Evolutionary conservation across 2,329 filamentous ascomycete species (phyloP), one percentile per base, ranked within the genome.

Genomic region (Fusarium sp.): DNA sequence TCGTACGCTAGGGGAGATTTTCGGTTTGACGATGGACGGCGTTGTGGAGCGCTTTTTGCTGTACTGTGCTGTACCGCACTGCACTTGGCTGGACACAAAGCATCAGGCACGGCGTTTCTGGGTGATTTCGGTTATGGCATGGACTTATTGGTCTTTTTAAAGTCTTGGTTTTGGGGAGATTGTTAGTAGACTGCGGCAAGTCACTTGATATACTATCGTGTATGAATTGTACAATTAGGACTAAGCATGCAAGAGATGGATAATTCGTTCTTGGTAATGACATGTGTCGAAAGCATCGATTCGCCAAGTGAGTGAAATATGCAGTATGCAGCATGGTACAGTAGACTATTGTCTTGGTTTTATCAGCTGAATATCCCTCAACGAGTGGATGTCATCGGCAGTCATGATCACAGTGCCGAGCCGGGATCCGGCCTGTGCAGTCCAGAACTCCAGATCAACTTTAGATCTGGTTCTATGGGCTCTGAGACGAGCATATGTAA

Each of bases 21-120:
- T 62, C 41, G 62, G 55, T 64, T 64, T 58, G 58, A 60, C 31
- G 43, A 70, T 37, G 69, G 50, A 70, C 43, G 69, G 69, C 69
- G 69, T 71, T 71, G 61, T 71, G 69, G 69, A 71, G 59, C 34
- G 18, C 68, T 58, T 71, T 58, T 51, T 49, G 34, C 58, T 44
- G 49, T 37, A 65, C 31, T 51, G 30, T 25, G 37, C 21, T 37
- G 49, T 52, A 52, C 49, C 18, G 23, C 34, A 52, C 49, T 46
- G 25, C 44, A 28, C 67, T 64, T 69, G 61, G 53, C 62, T 62
- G 53, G 62, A 57, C 53, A 71, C 69, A 63, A 58, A 66, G 65
- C 69, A 71, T 71, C 16, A 53, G 49, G 69, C 65, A 59, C 26
- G 69, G 69, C 68, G 69, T 63, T 71, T 70, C 62, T 44, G 61